Evolutionary conservation across 2,329 filamentous ascomycete species (phyloP), one percentile per base, ranked within the genome.

Genomic region (Thelonectria discophora): DNA sequence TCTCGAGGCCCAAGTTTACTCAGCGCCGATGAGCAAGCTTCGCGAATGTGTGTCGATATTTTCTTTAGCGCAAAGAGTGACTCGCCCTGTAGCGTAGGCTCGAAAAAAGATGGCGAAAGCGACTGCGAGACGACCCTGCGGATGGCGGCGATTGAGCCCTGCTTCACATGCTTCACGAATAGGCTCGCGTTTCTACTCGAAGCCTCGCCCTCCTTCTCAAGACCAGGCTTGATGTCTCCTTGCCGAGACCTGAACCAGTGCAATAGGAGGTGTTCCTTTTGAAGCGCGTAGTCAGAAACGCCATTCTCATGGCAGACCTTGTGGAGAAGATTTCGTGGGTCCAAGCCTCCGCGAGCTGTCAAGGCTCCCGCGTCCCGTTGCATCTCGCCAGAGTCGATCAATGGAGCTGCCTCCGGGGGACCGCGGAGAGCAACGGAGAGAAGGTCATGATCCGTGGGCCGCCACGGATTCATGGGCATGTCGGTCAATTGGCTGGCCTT

Each of bases 401-500:
- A 63, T 63, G 65, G 62, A 53, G 46, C 51, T 48, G 47, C 32
- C 24, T 58, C 47, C 55, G 68, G 60, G 49, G 62, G 43, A 39
- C 73, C 72, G 6, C 70, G 65, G 24, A 84, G 70, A 13, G 79
- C 77, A 15, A 72, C 73, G 10, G 76, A 77, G 54, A 84, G 69
- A 20, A 84, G 62, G 65, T 85, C 82, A 48, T 78, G 69, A 48
- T 78, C 73, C n/a, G 70, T 74, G 39, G 83, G 74, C 37, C 75
- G 76, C 79, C 78, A 81, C 20, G 74, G 64, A 57, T 69, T 71
- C 24, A 68, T 57, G 12, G 72, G 69, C 6, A 65, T 62, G 5
- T 65, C 64, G 12, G 68, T 32, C 5, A 74, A 62, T 46, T 73
- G 64, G n/a, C 68, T 69, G 21, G 63, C 65, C 42, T 68, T 72